Percentiles rank a stretch among this genome's conserved stretches.
These are phyloP conservation scores for Penicillium hordei DNA, from an alignment of 2,329 filamentous ascomycete genomes.

Conservation along the genomic window DNA sequence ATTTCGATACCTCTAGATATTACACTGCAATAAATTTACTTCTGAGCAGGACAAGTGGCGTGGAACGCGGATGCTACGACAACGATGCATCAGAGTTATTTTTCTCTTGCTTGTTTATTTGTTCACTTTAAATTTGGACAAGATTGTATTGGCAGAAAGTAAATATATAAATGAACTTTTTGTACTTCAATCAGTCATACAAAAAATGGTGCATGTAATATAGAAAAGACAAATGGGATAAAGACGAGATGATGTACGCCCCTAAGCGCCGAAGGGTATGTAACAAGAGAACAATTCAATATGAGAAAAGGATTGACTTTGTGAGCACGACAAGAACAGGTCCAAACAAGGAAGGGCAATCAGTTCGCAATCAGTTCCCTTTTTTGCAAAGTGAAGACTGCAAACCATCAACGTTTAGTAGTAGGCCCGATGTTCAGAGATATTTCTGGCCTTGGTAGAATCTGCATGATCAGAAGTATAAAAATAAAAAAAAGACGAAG, in stretches of 20 bases:
- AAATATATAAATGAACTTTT: slow-evolving; percentile 18
- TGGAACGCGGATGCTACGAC: background rate
- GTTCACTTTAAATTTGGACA: background rate
- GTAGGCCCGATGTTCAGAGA: background rate
- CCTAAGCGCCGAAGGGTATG: slow-evolving; percentile 27
- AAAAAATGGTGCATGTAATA: slow-evolving; percentile 10
- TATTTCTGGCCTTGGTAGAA: background rate
- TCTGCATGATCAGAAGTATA: background rate
- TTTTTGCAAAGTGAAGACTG: background rate
- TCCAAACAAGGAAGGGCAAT: background rate
- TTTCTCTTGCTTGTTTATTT: background rate
- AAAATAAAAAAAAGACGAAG: background rate
- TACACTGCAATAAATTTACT: background rate
- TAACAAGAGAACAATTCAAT: slow-evolving; percentile 10
- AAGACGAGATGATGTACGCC: slow-evolving; percentile 13
- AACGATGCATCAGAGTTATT: background rate
- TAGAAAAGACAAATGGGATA: slow-evolving; percentile 7
- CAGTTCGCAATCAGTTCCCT: background rate
- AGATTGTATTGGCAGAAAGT: slow-evolving; percentile 13
- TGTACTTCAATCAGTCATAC: slow-evolving; percentile 20
- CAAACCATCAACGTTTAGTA: background rate
- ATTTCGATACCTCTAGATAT: background rate
- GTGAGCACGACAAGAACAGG: background rate
- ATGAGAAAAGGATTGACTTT: background rate
- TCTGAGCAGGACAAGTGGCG: background rate